Evolutionary conservation across 1,139 yeast species (phyloP), one percentile per base, ranked within the genome.

Genomic region (Protomyces inundatus): DNA sequence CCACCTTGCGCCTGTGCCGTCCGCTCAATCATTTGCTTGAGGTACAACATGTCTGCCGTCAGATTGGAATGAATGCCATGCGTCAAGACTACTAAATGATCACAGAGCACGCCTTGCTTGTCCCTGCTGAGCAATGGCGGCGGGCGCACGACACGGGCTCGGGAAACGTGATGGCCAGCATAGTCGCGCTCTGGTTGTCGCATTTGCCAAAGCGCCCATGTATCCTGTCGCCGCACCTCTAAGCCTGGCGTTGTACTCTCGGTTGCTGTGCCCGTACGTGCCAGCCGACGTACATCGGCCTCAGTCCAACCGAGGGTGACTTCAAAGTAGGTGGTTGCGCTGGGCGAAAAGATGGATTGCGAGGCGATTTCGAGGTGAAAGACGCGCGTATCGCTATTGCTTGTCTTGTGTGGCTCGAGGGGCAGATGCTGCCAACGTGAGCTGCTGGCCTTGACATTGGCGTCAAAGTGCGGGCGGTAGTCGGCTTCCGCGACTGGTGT

Each of bases 41-140:
- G 70, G 70, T 87, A 93, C 53, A 86, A 80, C 93, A 93, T 82
- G 73, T 93, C 99, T 0, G 96, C 88, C 1, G 95, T 84, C 0
- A 87, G 84, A 72, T 93, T 93, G 0, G 97, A 89, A 73, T 90
- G 97, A 50, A 93, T 77, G 0, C 99, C 99, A 74, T 93, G 98
- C 0, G 97, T 88, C 39, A 93, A 71, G 1, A 90, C 79, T 35
- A 89, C 93, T 66, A 90, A 76, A 74, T 90, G 97, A 6, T 52
- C 61, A 36, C 46, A 40, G 2, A 32, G 14, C 7, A 0, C 86
- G 85, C 51, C 76, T 69, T 69, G 80, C 84, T 97, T 97, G 90
- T 37, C 91, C 73, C 70, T 88, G 95, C 35, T 80, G 70, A 0
- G 95, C 87, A 67, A 84, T 88, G 64, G 79, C 76, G 64, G 81